phyloP scores from a whole-genome alignment of 2,329 filamentous ascomycete genomes.

The Phaeosphaeria sp. region DNA sequence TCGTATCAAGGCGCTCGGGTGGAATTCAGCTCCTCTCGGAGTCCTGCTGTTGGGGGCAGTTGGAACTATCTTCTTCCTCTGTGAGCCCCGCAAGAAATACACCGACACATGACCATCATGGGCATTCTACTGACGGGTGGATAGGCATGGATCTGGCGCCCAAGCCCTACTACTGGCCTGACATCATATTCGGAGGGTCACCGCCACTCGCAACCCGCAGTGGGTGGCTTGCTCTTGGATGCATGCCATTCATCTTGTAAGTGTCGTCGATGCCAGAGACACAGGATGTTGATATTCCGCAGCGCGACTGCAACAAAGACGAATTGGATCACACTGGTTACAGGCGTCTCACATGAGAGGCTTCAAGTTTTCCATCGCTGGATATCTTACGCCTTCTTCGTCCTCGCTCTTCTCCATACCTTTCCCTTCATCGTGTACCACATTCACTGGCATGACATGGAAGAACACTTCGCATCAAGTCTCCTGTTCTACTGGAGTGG shows the following conservation, averaged over 20 bases:
- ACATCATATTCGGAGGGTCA: constrained; percentile 25
- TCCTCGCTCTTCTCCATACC: constrained; percentile 64
- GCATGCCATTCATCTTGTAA: constrained; percentile 35
- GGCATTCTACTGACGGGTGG: neutral
- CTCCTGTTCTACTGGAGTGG: constrained; percentile 62
- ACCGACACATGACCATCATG: neutral
- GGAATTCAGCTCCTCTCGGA: constrained; percentile 38
- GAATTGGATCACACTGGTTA: constrained; percentile 62
- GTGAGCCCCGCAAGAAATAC: constrained; percentile 10
- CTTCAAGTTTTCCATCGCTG: constrained; percentile 53
- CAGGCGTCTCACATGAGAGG: constrained; percentile 64
- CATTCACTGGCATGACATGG: constrained; percentile 58
- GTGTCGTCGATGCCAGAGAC: neutral
- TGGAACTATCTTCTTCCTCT: constrained; percentile 37
- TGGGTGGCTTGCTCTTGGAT: constrained; percentile 39
- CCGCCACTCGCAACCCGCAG: constrained; percentile 39
- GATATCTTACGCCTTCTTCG: constrained; percentile 57
- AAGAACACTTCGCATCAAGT: constrained; percentile 52
- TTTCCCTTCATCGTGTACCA: constrained; percentile 66
- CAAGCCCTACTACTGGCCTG: constrained; percentile 29
- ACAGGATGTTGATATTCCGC: neutral
- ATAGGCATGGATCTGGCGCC: constrained; percentile 28
- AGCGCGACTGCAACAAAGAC: constrained; percentile 59
- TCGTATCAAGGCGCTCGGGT: constrained; percentile 23
- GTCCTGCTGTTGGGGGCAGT: constrained; percentile 29